Evolutionary conservation across 139 green algal genomes (phyloP).

Genomic region (Eudorina sp.): DNA sequence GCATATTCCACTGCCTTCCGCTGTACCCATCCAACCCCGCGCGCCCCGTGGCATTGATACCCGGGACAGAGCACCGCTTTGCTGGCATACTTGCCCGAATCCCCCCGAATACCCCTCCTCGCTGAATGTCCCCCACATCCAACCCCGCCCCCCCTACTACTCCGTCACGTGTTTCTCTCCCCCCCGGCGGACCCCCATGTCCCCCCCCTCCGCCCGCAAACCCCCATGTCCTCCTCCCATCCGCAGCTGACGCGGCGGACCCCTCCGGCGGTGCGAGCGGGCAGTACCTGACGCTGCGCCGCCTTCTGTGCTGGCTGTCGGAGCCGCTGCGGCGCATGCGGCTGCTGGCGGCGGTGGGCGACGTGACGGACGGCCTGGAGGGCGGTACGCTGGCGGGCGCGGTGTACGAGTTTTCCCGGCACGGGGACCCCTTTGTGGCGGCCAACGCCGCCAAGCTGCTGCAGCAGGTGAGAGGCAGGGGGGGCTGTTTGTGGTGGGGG

Average conservation of each 20-base stretch:
- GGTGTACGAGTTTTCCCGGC: constrained; percentile 75
- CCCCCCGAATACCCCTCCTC: no score
- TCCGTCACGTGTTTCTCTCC: no score
- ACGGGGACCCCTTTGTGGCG: constrained; percentile 84
- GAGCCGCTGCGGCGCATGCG: constrained; percentile 87
- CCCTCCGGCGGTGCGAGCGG: background rate
- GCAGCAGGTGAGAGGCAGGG: constrained; percentile 65
- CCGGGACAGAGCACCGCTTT: no score
- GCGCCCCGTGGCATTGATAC: no score
- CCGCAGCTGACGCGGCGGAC: background rate
- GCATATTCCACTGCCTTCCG: no score
- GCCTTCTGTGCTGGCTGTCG: constrained; percentile 88
- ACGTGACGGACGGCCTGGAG: constrained; percentile 57
- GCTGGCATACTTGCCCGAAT: no score
- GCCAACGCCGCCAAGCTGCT: constrained; percentile 74
- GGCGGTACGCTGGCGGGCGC: constrained; percentile 80
- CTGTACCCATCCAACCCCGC: no score
- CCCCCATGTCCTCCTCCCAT: background rate
- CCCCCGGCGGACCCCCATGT: no score
- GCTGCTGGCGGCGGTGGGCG: constrained; percentile 82
- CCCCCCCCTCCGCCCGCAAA: no score
- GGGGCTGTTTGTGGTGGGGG: no score
- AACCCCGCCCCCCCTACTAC: no score
- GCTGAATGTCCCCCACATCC: no score
- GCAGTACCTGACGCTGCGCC: constrained; percentile 84